Base-by-base conservation (phyloP, 768 basidiomycete genomes). In the Aureoboletus auriporus region DNA sequence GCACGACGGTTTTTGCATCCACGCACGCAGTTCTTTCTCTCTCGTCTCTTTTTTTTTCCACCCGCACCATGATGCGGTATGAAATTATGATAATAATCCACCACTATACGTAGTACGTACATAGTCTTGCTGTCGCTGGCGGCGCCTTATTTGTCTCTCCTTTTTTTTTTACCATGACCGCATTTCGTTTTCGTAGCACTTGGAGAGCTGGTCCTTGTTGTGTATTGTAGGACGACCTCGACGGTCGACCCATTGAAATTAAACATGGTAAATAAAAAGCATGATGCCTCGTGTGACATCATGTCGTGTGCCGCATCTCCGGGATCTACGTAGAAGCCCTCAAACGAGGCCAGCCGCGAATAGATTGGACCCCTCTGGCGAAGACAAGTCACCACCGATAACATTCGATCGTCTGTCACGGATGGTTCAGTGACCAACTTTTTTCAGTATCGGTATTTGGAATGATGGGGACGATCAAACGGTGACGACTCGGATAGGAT, bases 101-200 rank as follows among this genome's bases (percentile, higher is more conserved):
- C 35, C 55, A 43, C 35, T 56, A 58, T 50, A 52, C 41, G 43
- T 50, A 57, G 49, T 47, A 53, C 53, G 51, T 57, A 38, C 64
- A 71, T 51, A 66, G 69, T 50, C 61, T 57, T 39, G 56, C 59
- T 36, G 60, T 56, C 51, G 60, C 55, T 26, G 55, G 61, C 52
- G 47, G 47, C 52, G 40, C 11, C 5, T 14, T 3, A 17, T 29
- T 23, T 23, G 20, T 20, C 20, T 10, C 13, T 20, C 28, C 23
- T 16, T 16, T 41, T 40, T 47, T 47, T 47, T 45, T 46, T 42
- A 48, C 57, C 57, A 46, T 59, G 52, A 44, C 33, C 33, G 3
- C 39, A 2, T 12, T 52, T 62, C 35, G 45, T 34, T 45, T 44
- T 54, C 30, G 50, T 51, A 49, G 49, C 40, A 62, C 39, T 47